Evolutionary conservation across 1,284 basidiomycete genomes (phyloP).

Genomic region (Boletus austroedulis): DNA sequence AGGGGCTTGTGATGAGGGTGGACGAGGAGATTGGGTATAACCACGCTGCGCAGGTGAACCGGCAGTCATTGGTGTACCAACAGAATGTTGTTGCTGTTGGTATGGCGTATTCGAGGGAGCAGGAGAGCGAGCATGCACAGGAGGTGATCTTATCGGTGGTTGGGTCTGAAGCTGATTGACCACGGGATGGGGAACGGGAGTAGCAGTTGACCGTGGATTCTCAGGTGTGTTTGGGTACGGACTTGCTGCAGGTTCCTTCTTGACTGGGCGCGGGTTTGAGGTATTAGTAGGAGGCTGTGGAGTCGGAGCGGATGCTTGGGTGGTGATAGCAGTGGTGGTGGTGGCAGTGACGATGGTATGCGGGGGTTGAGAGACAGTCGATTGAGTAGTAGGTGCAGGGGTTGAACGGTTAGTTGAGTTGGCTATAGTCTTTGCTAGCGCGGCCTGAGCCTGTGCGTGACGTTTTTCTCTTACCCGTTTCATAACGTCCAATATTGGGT

Average conservation of each 20-base stretch:
- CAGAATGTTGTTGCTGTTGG: slow-evolving; percentile 21
- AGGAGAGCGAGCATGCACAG: slow-evolving; percentile 33
- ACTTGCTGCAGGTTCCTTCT: slow-evolving; percentile 32
- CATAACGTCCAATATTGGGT: slow-evolving; percentile 51
- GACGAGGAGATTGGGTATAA: slow-evolving; percentile 37
- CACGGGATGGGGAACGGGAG: slow-evolving; percentile 32
- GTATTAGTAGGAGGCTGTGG: slow-evolving; percentile 22
- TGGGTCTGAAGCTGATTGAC: slow-evolving; percentile 36
- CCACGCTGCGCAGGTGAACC: slow-evolving; percentile 34
- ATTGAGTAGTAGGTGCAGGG: slow-evolving; percentile 20
- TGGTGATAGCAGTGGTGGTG: slow-evolving; percentile 8
- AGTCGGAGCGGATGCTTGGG: slow-evolving; percentile 18
- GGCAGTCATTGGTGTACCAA: slow-evolving; percentile 19
- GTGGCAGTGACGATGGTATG: slow-evolving; percentile 8
- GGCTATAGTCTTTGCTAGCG: slow-evolving; percentile 21
- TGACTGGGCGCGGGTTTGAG: slow-evolving; percentile 26
- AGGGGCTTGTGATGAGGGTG: slow-evolving; percentile 32
- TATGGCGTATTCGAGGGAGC: slow-evolving; percentile 23
- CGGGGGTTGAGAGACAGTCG: slow-evolving; percentile 20
- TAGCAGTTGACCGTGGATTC: slow-evolving; percentile 30
- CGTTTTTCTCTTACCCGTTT: slow-evolving; percentile 36
- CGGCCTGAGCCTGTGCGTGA: slow-evolving; percentile 25
- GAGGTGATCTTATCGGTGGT: slow-evolving; percentile 26
- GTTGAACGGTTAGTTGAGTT: slow-evolving; percentile 28
- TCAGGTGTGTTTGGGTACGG: slow-evolving; percentile 32